Evolutionary conservation across 2,329 filamentous ascomycete genomes (phyloP), one percentile per base, ranked within the genome.

Genomic region (Emmonsia crescens): DNA sequence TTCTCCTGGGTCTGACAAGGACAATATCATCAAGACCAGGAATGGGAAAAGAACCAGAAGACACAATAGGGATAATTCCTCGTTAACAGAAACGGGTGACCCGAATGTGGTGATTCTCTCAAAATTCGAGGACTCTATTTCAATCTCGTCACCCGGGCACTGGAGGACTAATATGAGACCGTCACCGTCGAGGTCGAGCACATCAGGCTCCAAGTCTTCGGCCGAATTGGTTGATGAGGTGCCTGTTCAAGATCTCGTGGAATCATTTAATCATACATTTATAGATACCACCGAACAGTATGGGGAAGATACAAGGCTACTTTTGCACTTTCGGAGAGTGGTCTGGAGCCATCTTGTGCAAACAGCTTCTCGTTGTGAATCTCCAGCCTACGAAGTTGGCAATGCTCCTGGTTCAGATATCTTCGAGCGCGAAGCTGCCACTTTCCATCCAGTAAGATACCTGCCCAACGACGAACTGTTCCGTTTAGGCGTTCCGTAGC

Each of bases 101-200:
- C 77, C 79, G 27, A 80, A 82, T 62, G 74, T 77, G 19, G 76
- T 83, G 8, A 77, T 83, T 24, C 64, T 83, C 61, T 76, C 77
- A 60, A 74, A 73, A 16, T 82, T 83, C 57, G 79, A 82, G 66
- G 80, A 83, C 61, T 67, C 70, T 12, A 69, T 70, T 71, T 49
- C 46, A 60, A 60, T 52, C 52, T 54, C n/a, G 71, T 72, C 10
- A 65, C 69, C 71, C 5, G 70, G 72, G 10, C 68, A 69, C 33
- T 70, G 69, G 52, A 70, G 68, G 61, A 67, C 66, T 19, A 29
- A 51, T 14, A 67, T 70, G 4, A 69, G 69, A 33, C 68, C 71
- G 19, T 75, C 76, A 1, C 71, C 73, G 1, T 71, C 72, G 2
- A 74, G 16, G 21, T 38, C 76, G 5, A 71, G 72, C 42, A 66